phyloP scores from a whole-genome alignment of 2,329 filamentous ascomycete genomes.

The Epichloe scottii region DNA sequence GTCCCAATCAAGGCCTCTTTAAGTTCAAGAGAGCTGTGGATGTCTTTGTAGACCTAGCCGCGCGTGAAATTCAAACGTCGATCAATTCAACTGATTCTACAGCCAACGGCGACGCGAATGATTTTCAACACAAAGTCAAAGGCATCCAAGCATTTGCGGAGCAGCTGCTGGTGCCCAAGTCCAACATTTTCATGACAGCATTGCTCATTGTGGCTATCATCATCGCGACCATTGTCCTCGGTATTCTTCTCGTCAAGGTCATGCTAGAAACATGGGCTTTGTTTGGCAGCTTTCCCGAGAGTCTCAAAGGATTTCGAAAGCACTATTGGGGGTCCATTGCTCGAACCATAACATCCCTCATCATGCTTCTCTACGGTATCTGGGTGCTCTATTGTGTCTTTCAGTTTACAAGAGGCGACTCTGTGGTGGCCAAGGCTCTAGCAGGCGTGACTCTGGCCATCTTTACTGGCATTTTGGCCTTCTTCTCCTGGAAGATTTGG shows the following conservation, averaged over 20 bases:
- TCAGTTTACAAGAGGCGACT: conserved; percentile 88
- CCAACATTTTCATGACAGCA: conserved; percentile 94
- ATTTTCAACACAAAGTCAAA: conserved; percentile 42
- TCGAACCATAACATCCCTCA: conserved; percentile 78
- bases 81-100: conserved; percentile 25
- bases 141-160: conserved; percentile 78
- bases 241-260: conserved; percentile 81
- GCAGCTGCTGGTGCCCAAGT: conserved; percentile 69
- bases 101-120: conserved; percentile 12
- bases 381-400: conserved; percentile 96
- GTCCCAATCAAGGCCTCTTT: conserved; percentile 24
- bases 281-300: conserved; percentile 74
- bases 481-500: conserved; percentile 79
- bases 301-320: conserved; percentile 73
- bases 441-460: conserved; percentile 68
- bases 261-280: conserved; percentile 84
- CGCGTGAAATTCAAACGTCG: conserved; percentile 38
- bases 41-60: conserved; percentile 34
- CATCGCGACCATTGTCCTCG: conserved; percentile 69
- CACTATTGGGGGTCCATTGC: conserved; percentile 93
- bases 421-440: conserved; percentile 78
- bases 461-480: conserved; percentile 71
- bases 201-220: conserved; percentile 80
- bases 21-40: conserved; percentile 43
- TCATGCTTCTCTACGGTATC: conserved; percentile 82